A percentile compares a stretch with the other conserved stretches of the same genome.
Conservation (phyloP, 2,329 filamentous ascomycete genomes). For the Rasamsonia emersonii region DNA sequence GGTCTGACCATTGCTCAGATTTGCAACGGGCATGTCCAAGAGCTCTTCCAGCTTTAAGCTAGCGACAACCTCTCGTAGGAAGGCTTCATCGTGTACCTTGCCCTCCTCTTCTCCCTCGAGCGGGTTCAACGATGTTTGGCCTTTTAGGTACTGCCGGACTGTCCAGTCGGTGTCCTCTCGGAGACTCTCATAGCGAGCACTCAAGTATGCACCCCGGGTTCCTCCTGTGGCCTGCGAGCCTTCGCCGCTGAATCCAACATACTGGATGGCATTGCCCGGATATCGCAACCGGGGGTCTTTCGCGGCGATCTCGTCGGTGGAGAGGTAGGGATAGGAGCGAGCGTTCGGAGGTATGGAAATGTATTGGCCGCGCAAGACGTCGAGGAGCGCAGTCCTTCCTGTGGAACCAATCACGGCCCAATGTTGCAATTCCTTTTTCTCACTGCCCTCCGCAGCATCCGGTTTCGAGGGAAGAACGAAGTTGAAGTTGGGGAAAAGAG, state of each 20-base stretch:
- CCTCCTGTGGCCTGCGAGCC: constrained; percentile 42
- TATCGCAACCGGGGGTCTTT: constrained; percentile 46
- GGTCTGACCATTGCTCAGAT: constrained; percentile 89
- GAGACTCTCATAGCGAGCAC: constrained; percentile 80
- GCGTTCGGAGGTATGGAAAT: constrained; percentile 67
- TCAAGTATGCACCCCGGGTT: constrained; percentile 67
- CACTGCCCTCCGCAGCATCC: constrained; percentile 6
- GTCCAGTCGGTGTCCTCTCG: constrained; percentile 84
- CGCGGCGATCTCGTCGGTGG: constrained; percentile 49
- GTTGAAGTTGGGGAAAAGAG: constrained; percentile 62
- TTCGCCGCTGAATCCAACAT: constrained; percentile 83
- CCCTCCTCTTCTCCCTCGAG: constrained; percentile 46
- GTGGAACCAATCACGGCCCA: constrained; percentile 80
- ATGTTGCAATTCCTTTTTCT: constrained; percentile 4
- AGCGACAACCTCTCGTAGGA: constrained; percentile 55
- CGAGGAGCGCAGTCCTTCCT: constrained; percentile 74
- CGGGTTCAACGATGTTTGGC: constrained; percentile 76
- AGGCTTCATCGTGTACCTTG: constrained; percentile 39
- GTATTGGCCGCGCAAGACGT: constrained; percentile 67
- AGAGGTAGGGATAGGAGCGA: constrained; percentile 70
- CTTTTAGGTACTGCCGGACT: constrained; percentile 68
- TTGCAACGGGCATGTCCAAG: constrained; percentile 73
- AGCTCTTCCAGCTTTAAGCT: constrained; percentile 63
- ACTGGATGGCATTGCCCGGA: constrained; percentile 64
- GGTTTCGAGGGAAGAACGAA: constrained; percentile 57